Conservation (phyloP, 495 filamentous ascomycete species). For the Penicillium chermesinum region DNA sequence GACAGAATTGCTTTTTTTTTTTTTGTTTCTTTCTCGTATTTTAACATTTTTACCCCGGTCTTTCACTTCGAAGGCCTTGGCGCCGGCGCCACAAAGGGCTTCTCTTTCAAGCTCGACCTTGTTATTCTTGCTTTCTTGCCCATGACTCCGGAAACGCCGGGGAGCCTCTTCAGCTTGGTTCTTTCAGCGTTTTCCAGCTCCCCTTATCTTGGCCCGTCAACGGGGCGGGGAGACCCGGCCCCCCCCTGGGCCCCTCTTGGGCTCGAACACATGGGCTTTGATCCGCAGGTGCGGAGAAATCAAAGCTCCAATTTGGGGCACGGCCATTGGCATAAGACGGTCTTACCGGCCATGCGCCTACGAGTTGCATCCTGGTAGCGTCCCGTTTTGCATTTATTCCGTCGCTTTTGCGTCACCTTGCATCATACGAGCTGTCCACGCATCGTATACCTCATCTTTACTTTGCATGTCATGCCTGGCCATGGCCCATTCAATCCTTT, state of each 20-base stretch:
- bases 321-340: constrained; percentile 13
- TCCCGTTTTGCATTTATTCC: constrained; percentile 7
- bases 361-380: too few relatives aligned
- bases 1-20: too few relatives aligned
- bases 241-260: too few relatives aligned
- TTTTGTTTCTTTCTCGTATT: not conserved
- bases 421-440: too few relatives aligned
- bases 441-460: too few relatives aligned
- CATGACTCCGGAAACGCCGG: constrained; percentile 1
- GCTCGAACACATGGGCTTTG: constrained; percentile 8
- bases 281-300: constrained; percentile 23
- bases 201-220: too few relatives aligned
- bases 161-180: too few relatives aligned
- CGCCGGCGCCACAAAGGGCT: constrained; percentile 8
- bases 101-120: constrained; percentile 2
- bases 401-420: constrained; percentile 13
- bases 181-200: constrained; percentile 6
- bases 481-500: constrained; percentile 13
- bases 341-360: not conserved
- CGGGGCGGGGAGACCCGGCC: too few relatives aligned
- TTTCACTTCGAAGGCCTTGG: not conserved
- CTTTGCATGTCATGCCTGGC: constrained; percentile 16
- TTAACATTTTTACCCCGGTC: not conserved
- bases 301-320: not conserved
- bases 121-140: constrained; percentile 5